Base-by-base conservation (phyloP, 1,139 yeast genomes). In the Yamadazyma kanchanaburiensis region DNA sequence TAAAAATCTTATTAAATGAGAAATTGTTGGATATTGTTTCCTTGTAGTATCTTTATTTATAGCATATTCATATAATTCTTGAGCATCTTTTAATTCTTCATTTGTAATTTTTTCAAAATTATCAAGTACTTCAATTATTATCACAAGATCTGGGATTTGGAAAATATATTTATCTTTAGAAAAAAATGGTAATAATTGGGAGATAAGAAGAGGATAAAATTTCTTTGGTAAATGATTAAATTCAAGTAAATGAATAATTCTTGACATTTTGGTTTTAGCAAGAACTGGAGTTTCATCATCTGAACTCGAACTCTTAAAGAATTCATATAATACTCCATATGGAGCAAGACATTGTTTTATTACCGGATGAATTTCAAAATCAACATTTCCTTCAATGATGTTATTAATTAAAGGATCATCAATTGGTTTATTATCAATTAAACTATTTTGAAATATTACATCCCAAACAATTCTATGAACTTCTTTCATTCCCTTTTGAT, bases 341-440 rank as follows among this genome's bases (percentile, higher is more conserved):
- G 94, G 94, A 0, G 91, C 64, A 29, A 83, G 55, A 26, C 83
- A 71, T 52, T 82, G 88, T 41, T 77, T 73, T 37, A 83, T 70
- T 2, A 74, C 63, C 2, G 84, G 77, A 21, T 80, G 71, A 5
- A 71, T 48, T 6, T 57, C 57, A 25, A 72, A 55, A 5, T 53
- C 51, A 3, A 48, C 40, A 26, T 53, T 60, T 1, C 61, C 58
- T n/a, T 56, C 42, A n/a, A 77, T 70, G 22, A 76, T 62, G 28
- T 75, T 66, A 42, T 74, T 74, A 18, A 80, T 67, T 22, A 77
- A 57, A 21, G 67, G 69, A 46, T 80, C 85, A 18, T 74, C 62
- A 9, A 77, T 58, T 2, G 77, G 75, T 16, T 65, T 54, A 28
- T 78, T 77, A 32, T 67, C 59, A 20, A 81, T 45, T 24, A 83